Base-by-base conservation (phyloP, 495 filamentous ascomycete species). In the Bathelium albidoporum region DNA sequence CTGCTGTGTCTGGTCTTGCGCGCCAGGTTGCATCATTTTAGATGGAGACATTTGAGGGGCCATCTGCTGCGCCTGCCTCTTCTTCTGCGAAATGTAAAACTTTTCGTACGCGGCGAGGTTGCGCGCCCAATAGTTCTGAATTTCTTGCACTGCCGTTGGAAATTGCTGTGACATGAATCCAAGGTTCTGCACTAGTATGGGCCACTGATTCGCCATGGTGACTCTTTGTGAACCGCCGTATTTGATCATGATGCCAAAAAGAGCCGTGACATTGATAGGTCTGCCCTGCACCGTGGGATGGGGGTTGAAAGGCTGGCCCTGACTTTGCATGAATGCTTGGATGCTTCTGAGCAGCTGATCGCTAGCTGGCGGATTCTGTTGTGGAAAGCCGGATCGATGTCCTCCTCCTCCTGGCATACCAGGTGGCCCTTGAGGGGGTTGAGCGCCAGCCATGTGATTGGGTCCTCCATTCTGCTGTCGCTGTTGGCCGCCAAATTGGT, bases 181-280 rank as follows among this genome's bases (percentile, higher is more conserved):
- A 61, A 97, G 75, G 29, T 79, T 75, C 41, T 83, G 81, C 0
- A 90, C 85, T 59, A 95, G 77, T 26, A 82, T 81, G 9, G 80
- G 79, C 93, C 93, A 97, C 65, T 79, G 75, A 63, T 88, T 87
- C 22, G 78, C 79, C 26, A 77, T 77, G 0, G 82, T 85, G 7
- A 95, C 80, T 65, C 82, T 87, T 72, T 85, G 87, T 41, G 87
- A 95, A 1, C 94, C 94, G 20, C 88, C 87, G 70, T 88, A 81
- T 66, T 86, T 88, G 71, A 86, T 81, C 7, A 96, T 88, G 1
- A 80, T 77, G 44, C 82, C 82, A 76, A 90, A 97, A 9, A 98
- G 80, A 55, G 86, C 83, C 59, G 88, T 80, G 41, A 95, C 73
- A 66, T 86, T 83, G 43, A 97, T 77, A 0, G 79, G 80, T 29